A percentile compares a stretch with the other conserved stretches of the same genome.
These are phyloP conservation scores for Kalanchoe fedtschenkoi DNA, from an alignment of 164 flowering plant species.

Conservation along the genomic window DNA sequence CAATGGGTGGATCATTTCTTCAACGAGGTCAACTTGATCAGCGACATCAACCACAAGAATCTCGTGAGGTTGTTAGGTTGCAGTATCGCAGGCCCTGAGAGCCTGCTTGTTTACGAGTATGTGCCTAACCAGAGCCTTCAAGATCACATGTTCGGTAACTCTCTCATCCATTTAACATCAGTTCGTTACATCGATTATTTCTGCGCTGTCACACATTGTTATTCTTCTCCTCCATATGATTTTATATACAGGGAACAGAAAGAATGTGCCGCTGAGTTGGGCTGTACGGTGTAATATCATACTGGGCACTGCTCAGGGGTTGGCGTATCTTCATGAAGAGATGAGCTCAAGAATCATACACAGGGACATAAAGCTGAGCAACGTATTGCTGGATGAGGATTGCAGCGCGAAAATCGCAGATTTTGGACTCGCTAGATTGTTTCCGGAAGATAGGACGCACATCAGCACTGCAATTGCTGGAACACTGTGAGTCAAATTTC, in stretches of 20 bases:
- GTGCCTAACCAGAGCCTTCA: constrained; percentile 51
- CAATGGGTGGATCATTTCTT: constrained; percentile 92
- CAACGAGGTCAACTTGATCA: constrained; percentile 75
- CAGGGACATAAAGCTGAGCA: constrained; percentile 64
- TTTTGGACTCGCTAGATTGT: constrained; percentile 67
- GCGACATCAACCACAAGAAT: constrained; percentile 60
- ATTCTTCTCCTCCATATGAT: background rate
- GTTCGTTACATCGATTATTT: background rate
- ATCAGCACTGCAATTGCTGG: constrained; percentile 71
- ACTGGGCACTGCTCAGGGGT: constrained; percentile 55
- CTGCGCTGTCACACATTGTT: background rate
- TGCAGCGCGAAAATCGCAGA: constrained; percentile 62
- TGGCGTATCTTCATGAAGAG: constrained; percentile 66
- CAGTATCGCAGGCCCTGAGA: constrained; percentile 84
- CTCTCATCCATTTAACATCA: constrained; percentile 8
- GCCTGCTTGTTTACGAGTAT: constrained; percentile 80
- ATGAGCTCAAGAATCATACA: constrained; percentile 55
- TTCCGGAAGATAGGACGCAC: constrained; percentile 59
- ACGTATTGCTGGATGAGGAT: constrained; percentile 58
- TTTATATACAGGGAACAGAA: constrained; percentile 23
- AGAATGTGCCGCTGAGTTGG: constrained; percentile 31
- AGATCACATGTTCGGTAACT: constrained; percentile 30
- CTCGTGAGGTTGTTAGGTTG: constrained; percentile 74
- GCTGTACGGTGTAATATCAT: constrained; percentile 38
- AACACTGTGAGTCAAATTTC: constrained; percentile 54